These are phyloP conservation scores for Cutaneotrichosporon cyanovorans DNA, from an alignment of 1,284 basidiomycete species.

Conservation along the genomic window DNA sequence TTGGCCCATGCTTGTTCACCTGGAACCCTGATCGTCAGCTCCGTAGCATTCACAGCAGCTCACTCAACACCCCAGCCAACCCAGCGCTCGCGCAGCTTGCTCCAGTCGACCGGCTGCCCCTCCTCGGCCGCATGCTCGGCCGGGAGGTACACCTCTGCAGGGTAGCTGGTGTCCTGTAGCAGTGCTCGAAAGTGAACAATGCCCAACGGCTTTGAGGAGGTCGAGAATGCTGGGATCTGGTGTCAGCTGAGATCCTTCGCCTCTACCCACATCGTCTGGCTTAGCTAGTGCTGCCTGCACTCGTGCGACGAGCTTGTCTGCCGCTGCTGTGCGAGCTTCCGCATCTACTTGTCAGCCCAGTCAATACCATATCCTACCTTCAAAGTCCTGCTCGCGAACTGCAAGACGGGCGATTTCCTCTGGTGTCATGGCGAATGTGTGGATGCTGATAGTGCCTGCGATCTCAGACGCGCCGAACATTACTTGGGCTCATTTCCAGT, in stretches of 20 bases:
- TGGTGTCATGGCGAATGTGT: conserved; percentile 17
- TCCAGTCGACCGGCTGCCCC: conserved; percentile 23
- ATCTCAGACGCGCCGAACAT: not conserved
- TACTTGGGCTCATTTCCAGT: not conserved
- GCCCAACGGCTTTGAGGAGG: conserved; percentile 22
- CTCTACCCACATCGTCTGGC: conserved; percentile 12
- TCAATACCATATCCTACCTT: not conserved
- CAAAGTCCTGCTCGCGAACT: conserved; percentile 31
- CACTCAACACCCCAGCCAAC: conserved; percentile 45
- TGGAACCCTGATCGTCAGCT: conserved; percentile 26
- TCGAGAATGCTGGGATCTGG: conserved; percentile 27
- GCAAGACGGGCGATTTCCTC: conserved; percentile 34
- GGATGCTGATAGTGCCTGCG: not conserved
- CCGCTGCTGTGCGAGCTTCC: conserved; percentile 1
- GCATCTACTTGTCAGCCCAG: no score
- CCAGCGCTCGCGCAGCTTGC: conserved; percentile 40
- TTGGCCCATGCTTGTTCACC: conserved; percentile 34
- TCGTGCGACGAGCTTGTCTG: conserved; percentile 5
- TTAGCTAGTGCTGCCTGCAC: conserved; percentile 12
- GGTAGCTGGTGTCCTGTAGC: conserved; percentile 45
- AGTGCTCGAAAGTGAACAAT: conserved; percentile 41
- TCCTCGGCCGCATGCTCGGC: conserved; percentile 1
- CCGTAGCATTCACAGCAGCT: not conserved
- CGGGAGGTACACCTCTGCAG: conserved; percentile 43
- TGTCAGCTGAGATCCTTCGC: not conserved